Evolutionary conservation across 2,329 filamentous ascomycete species (phyloP), one percentile per base, ranked within the genome.

Genomic region (Sporothrix euskadiensis): DNA sequence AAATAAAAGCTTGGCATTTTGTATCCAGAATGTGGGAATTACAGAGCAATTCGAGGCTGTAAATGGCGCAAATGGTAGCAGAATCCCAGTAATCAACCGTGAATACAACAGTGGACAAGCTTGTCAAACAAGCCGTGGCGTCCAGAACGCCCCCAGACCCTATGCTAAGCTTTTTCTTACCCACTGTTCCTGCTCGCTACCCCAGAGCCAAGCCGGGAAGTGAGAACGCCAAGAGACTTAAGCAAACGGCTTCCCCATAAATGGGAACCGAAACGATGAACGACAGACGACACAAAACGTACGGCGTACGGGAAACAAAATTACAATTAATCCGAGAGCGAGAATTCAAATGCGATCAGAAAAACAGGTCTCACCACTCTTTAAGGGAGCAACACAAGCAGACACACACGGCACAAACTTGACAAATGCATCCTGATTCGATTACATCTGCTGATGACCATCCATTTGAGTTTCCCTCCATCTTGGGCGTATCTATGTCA

Each of bases 121-220:
- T 26, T 16, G n/a, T 16, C 56, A 32, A 14, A 12, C 12, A 14
- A 12, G 44, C 44, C 44, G 52, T 14, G 65, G 22, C 44, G 41
- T 16, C 22, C 44, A 35, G 26, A 44, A 63, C 16, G 39, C 39
- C 41, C n/a, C 61, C 47, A 30, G 16, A 5, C 12, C 12, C 44
- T 1, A 52, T 59, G 54, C 69, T 35, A 61, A 47, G 54, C 69
- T 71, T 47, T 47, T 71, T 4, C n/a, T 6, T 14, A 30, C 68
- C 68, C 68, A 44, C 30, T 44, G 19, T 54, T 71, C 22, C 4
- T 47, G 59, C 2, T 19, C 59, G 19, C 4, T 66, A 56, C 71
- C 71, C 69, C 71, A 66, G 71, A 72, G 71, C 71, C 71, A 72
- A 72, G 71, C 30, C 71, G 71, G 71, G 14, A 66, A 1, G 12